Percentiles rank a stretch among this genome's conserved stretches.
Evolutionary conservation across 2,329 filamentous ascomycete genomes (phyloP).

Genomic region (Nectriaceae sp.): DNA sequence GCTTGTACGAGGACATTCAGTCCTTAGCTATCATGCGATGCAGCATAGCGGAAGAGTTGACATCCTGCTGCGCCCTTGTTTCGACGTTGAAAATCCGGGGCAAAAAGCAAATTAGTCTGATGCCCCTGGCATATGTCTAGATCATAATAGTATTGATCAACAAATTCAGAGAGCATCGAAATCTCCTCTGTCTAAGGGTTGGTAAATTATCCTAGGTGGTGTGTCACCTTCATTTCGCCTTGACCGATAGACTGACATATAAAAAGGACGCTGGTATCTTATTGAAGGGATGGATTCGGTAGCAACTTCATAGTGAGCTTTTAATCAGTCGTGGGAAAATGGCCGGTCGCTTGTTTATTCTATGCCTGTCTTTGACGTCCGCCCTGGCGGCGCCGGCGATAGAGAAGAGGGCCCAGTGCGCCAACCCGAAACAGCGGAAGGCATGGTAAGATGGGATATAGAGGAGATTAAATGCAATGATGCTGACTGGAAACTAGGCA

Average conservation of each 20-base stretch:
- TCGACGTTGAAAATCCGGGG: too few species aligned
- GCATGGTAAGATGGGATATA: not conserved
- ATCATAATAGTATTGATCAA: not conserved
- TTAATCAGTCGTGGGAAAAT: not conserved
- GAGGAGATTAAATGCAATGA: not conserved
- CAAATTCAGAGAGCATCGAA: not conserved
- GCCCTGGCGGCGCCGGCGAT: not conserved
- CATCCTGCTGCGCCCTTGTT: too few species aligned
- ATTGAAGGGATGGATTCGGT: too few species aligned
- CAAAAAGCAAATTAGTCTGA: too few species aligned
- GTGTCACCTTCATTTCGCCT: not conserved
- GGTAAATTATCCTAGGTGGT: too few species aligned
- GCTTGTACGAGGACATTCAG: too few species aligned
- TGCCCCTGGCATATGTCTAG: not conserved
- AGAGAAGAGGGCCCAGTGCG: not conserved
- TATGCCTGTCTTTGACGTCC: not conserved
- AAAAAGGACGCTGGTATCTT: too few species aligned
- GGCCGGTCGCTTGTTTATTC: not conserved
- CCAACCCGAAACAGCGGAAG: not conserved
- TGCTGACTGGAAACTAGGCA: not conserved
- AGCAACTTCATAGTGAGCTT: too few species aligned
- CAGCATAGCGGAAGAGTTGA: too few species aligned
- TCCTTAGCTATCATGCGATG: too few species aligned
- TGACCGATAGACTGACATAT: too few species aligned
- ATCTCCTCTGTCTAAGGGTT: not conserved